Base-by-base conservation (phyloP, 176 grass and related monocot species). In the Areca catechu region DNA sequence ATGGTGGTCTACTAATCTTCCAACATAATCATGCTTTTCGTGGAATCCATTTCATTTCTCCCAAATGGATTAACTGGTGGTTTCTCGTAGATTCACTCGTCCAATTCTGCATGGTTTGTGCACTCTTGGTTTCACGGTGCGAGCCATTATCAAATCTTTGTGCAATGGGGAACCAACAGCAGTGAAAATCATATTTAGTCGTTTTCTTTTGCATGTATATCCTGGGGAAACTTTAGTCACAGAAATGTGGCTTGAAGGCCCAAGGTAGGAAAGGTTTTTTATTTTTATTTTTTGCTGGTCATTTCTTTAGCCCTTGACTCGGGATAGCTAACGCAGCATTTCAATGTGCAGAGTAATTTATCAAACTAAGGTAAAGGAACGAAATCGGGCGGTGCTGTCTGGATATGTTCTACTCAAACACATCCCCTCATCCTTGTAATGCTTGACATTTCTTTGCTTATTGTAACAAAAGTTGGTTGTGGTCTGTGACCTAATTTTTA, bases 51-150 rank as follows among this genome's bases (percentile, higher is more conserved):
- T 43, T 43, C 53, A 19, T 48, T 18, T 71, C 29, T 50, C 5
- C 0, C 19, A 54, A 70, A 50, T 43, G 34, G 7, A 14, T 7
- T 74, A 37, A 51, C 37, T 53, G 22, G 17, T 29, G 1, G 51
- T 58, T 16, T 16, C 56, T 48, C 16, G 23, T 69, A 92, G 87
- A 81, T 97, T 97, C 54, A 77, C 65, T 28, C 84, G 87, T 50
- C 87, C 87, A 5, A 88, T 98, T 43, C 87, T 82, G 10, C 93
- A 97, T 24, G 93, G 93, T 1, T 6, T 97, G n/a, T 88, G 87
- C 52, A 88, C 84, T 16, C 78, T 92, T 12, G 93, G 93, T 25
- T 85, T 83, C 50, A 69, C 87, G 16, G 30, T 76, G 52, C 60
- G 92, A 47, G 86, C 92, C 24, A 75, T 97, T 30, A 71, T 97